These are phyloP conservation scores for Phoma herbarum DNA, from an alignment of 2,329 filamentous ascomycete species.

Conservation along the genomic window DNA sequence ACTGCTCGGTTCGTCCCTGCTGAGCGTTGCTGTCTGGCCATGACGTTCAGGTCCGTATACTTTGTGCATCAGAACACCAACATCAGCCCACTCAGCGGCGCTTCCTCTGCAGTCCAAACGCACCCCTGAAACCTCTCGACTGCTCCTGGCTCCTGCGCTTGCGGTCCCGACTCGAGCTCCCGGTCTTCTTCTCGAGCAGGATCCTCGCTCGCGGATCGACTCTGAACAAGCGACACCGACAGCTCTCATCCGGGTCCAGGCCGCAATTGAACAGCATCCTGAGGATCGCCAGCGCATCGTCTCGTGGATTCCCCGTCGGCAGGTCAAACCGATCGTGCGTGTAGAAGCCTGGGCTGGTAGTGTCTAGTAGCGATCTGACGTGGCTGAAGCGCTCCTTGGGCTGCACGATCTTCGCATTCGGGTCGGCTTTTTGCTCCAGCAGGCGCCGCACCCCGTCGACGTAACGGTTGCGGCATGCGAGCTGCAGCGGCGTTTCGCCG, in stretches of 20 bases:
- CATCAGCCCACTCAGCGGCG: slow-evolving; percentile 12
- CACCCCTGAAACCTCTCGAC: slow-evolving; percentile 13
- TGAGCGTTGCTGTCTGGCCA: too few relatives aligned
- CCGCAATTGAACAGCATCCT: slow-evolving; percentile 21
- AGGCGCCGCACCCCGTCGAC: slow-evolving; percentile 22
- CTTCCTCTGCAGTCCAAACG: slow-evolving; percentile 18
- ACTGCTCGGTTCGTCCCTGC: too few relatives aligned
- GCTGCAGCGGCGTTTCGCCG: slow-evolving; percentile 19
- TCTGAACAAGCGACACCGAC: slow-evolving; percentile 16
- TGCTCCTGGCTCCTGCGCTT: slow-evolving; percentile 15
- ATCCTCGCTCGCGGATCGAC: slow-evolving; percentile 10
- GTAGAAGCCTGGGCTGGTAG: slow-evolving; percentile 16
- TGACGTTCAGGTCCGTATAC: too few relatives aligned
- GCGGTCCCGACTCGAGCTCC: slow-evolving; percentile 1
- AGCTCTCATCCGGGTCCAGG: slow-evolving; percentile 19
- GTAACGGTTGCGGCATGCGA: slow-evolving; percentile 20
- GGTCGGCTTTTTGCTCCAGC: slow-evolving; percentile 20
- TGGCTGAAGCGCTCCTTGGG: slow-evolving; percentile 23
- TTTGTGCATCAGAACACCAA: too few relatives aligned
- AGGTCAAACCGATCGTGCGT: slow-evolving; percentile 20
- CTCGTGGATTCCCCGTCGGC: slow-evolving; percentile 16
- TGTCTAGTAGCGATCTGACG: slow-evolving; percentile 12
- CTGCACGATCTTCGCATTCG: slow-evolving; percentile 9
- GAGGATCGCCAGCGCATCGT: slow-evolving; percentile 19
- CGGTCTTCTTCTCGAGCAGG: slow-evolving; percentile 20